phyloP scores from a whole-genome alignment of 345 rosid species.

The Cardiospermum halicacabum region DNA sequence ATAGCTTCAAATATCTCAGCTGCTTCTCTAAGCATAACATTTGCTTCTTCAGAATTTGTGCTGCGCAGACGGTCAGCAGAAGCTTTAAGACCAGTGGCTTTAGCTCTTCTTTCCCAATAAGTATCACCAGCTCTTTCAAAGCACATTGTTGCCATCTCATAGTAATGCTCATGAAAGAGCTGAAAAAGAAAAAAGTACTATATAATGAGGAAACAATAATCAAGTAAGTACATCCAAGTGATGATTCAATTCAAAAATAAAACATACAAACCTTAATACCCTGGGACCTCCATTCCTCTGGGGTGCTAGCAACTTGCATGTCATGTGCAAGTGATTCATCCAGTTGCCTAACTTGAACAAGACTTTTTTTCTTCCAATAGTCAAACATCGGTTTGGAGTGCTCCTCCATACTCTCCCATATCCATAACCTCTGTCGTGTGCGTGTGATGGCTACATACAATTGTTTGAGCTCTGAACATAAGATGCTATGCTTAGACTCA shows the following conservation, averaged over 20 bases:
- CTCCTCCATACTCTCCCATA: conserved; percentile 40
- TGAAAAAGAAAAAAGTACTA: conserved; percentile 17
- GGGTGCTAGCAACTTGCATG: conserved; percentile 43
- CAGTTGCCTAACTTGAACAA: conserved; percentile 31
- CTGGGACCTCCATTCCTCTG: conserved; percentile 42
- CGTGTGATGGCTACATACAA: conserved; percentile 53
- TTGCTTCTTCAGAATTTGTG: conserved; percentile 32
- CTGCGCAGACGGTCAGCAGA: conserved; percentile 32
- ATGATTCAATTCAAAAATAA: background rate
- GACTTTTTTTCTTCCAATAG: conserved; percentile 29
- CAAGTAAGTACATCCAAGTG: background rate
- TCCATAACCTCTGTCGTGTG: conserved; percentile 51
- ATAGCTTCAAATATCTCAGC: conserved; percentile 42
- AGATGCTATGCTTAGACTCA: conserved; percentile 29
- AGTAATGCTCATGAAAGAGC: conserved; percentile 39
- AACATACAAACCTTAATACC: conserved; percentile 38
- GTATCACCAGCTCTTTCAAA: conserved; percentile 43
- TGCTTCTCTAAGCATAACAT: conserved; percentile 34
- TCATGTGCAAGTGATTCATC: conserved; percentile 34
- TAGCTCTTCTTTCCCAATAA: conserved; percentile 36
- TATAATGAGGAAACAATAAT: background rate
- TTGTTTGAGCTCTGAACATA: conserved; percentile 53
- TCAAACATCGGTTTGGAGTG: conserved; percentile 33
- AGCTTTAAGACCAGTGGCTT: conserved; percentile 37
- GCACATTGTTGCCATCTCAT: conserved; percentile 44